Evolutionary conservation across 1,284 basidiomycete genomes (phyloP).

Genomic region (Vanrija sp.): DNA sequence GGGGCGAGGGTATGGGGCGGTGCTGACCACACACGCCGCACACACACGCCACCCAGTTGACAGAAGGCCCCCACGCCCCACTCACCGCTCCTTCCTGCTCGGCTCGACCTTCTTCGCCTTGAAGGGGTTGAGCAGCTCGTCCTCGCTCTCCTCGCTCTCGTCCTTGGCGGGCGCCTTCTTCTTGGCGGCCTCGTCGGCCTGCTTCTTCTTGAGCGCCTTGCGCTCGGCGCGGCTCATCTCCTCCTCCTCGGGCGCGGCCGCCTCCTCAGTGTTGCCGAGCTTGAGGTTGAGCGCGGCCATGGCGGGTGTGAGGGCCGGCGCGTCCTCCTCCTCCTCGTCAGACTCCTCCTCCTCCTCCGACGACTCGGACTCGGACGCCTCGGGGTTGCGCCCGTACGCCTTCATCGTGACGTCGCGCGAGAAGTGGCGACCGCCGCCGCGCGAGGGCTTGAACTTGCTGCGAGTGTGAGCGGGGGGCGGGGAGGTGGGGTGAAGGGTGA

Average conservation of each 20-base stretch:
- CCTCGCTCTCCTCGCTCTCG: constrained; percentile 54
- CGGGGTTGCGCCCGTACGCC: constrained; percentile 4
- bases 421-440: constrained; percentile 78
- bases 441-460: constrained; percentile 73
- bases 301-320: constrained; percentile 40
- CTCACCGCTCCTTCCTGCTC: constrained; percentile 65
- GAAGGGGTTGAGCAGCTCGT: constrained; percentile 20
- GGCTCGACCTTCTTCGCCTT: constrained; percentile 50
- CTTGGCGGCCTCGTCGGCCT: constrained; percentile 51
- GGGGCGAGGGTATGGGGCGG: not conserved
- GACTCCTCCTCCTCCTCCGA: constrained; percentile 34
- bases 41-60: not conserved
- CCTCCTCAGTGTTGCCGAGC: constrained; percentile 43
- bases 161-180: constrained; percentile 43
- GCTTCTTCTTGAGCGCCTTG: constrained; percentile 65
- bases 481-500: not conserved
- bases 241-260: constrained; percentile 39
- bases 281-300: constrained; percentile 46
- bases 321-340: constrained; percentile 21
- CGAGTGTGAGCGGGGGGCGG: not conserved
- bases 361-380: constrained; percentile 16
- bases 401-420: constrained; percentile 53
- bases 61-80: not conserved
- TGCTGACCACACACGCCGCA: not conserved
- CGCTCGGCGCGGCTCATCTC: constrained; percentile 64